Evolutionary conservation across 2,329 filamentous ascomycete genomes (phyloP).

Genomic region (Raffaelea arxii): DNA sequence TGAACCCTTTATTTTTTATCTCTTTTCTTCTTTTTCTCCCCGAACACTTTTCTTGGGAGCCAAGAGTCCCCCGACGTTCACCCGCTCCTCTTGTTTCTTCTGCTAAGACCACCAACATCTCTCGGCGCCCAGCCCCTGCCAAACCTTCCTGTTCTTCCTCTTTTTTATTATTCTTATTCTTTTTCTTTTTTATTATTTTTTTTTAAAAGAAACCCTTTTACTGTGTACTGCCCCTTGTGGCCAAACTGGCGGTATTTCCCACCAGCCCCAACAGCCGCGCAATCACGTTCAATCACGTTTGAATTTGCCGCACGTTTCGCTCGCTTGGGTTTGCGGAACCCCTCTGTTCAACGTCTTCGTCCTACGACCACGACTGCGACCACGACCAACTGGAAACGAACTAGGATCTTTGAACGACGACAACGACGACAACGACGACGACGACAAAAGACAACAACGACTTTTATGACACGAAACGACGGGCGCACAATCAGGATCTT

Average conservation of each 20-base stretch:
- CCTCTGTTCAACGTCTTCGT: no score
- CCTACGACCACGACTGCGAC: neutral
- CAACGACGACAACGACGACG: no score
- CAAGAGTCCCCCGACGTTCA: no score
- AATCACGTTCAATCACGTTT: neutral
- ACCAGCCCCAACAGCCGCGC: neutral
- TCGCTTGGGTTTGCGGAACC: neutral
- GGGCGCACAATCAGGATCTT: no score
- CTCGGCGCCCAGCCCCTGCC: conserved; percentile 2
- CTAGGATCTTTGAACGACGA: no score
- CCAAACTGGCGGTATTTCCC: no score
- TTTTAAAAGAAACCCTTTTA: neutral
- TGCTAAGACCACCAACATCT: neutral
- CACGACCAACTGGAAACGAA: neutral
- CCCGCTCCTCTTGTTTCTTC: conserved; percentile 9
- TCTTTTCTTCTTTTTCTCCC: neutral
- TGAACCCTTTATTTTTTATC: neutral
- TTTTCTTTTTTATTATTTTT: neutral
- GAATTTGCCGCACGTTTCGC: neutral
- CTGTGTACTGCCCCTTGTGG: neutral
- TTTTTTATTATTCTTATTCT: neutral
- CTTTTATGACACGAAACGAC: no score
- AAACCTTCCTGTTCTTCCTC: neutral
- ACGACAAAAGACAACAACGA: no score
- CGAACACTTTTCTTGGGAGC: no score